Conservation (phyloP, 345 rosid genomes). For the Gossypium australe region DNA sequence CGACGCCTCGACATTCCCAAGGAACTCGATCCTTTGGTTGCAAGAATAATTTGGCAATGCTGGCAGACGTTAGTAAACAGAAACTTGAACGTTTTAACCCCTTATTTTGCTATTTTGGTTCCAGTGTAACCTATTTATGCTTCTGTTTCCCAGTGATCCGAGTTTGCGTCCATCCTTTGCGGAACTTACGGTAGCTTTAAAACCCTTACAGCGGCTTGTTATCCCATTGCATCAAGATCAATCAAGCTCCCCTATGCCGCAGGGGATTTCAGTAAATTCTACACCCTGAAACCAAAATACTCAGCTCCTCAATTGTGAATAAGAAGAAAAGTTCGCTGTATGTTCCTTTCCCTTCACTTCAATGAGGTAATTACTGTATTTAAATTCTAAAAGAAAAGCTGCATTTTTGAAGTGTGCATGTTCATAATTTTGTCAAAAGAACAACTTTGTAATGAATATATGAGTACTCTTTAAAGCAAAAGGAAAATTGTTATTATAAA, state of each 20-base stretch:
- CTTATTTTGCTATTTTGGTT: background rate
- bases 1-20: conserved; percentile 93
- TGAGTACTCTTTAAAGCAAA: conserved; percentile 8
- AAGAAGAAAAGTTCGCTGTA: conserved; percentile 8
- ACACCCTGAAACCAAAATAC: conserved; percentile 39
- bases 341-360: conserved; percentile 10
- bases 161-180: conserved; percentile 85
- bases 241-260: conserved; percentile 41
- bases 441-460: conserved; percentile 19
- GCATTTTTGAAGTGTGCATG: conserved; percentile 31
- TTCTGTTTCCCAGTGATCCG: conserved; percentile 60
- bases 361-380: conserved; percentile 11
- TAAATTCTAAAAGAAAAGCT: background rate
- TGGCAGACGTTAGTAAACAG: conserved; percentile 83
- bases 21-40: conserved; percentile 90
- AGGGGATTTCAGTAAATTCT: conserved; percentile 53
- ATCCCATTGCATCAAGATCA: conserved; percentile 51
- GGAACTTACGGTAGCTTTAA: conserved; percentile 62
- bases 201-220: conserved; percentile 74
- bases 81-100: background rate
- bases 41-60: conserved; percentile 77
- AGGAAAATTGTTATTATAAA: background rate
- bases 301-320: conserved; percentile 35
- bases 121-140: conserved; percentile 3
- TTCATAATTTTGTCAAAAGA: conserved; percentile 6